Base-by-base conservation (phyloP, 225 moss, liverwort and hornwort genomes). In the Physcomitrellopsis africana region DNA sequence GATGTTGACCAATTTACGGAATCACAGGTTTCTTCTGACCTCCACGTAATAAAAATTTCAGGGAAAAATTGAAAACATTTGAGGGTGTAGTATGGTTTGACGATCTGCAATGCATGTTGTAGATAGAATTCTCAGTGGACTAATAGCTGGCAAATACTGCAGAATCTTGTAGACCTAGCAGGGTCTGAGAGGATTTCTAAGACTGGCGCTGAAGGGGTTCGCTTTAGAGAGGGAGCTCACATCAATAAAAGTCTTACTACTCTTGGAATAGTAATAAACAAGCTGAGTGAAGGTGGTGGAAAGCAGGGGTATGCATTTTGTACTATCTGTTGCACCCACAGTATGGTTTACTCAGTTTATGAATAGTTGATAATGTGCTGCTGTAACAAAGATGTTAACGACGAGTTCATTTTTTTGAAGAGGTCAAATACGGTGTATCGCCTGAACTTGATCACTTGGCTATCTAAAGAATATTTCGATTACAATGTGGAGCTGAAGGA, bases 161-260 rank as follows among this genome's bases (percentile, higher is more conserved):
- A 96, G 95, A 96, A 96, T 68, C 77, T 96, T 81, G 93, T 96
- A 60, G 96, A 96, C 74, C 73, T 96, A 63, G 96, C 96, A n/a
- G 96, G 96, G 13, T 96, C 96, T 60, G 96, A 96, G 68, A 82
- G 96, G 24, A 81, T 96, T 76, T 84, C 91, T 0, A 96, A 96
- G 73, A 96, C 96, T 61, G 96, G 96, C 63, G 92, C 96, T 22
- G 96, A 83, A 76, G 96, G 96, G 20, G 90, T 87, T 11, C 89
- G 96, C 18, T 77, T 96, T 20, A 92, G 90, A 78, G 96, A 96
- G 69, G 96, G 96, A 76, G 89, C 84, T 7, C 93, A 96, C 76
- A 96, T 96, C 16, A 96, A 96, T 60, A 93, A 90, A 70, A 96
- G 96, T 64, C 79, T 96, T 2, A 93, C 89, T 78, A 93, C 93